phyloP scores from a whole-genome alignment of 257 asterid species.

The Echites panduratus region DNA sequence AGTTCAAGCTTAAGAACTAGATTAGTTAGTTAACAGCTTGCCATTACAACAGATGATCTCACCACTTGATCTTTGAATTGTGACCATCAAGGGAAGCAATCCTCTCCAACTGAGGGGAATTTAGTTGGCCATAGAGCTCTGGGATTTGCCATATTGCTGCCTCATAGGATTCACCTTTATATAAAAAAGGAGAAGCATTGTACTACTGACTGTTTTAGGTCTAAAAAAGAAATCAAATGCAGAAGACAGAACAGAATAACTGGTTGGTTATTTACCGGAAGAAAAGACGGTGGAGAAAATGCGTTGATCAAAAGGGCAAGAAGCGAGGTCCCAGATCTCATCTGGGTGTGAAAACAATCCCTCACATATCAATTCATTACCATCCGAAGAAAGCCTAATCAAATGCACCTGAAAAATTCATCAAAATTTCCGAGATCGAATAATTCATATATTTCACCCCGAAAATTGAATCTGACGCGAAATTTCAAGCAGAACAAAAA shows the following conservation, averaged over 20 bases:
- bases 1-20: background rate
- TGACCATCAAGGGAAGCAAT: constrained; percentile 86
- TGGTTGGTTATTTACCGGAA: constrained; percentile 42
- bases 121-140: constrained; percentile 89
- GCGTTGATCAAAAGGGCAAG: constrained; percentile 92
- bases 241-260: background rate
- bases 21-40: background rate
- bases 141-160: constrained; percentile 98
- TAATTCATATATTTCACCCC: background rate
- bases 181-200: constrained; percentile 9
- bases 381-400: constrained; percentile 71
- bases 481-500: background rate
- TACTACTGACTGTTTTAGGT: background rate
- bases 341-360: constrained; percentile 90
- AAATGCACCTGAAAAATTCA: constrained; percentile 69
- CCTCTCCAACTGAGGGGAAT: constrained; percentile 84
- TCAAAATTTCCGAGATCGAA: constrained; percentile 17
- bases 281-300: constrained; percentile 89
- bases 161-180: constrained; percentile 74
- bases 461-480: background rate
- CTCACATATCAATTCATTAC: constrained; percentile 82
- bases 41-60: constrained; percentile 8
- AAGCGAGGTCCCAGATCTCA: constrained; percentile 93
- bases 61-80: constrained; percentile 74
- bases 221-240: background rate